phyloP scores from a whole-genome alignment of 208 protist genomes.

The Acanthamoeba triangularis region DNA sequence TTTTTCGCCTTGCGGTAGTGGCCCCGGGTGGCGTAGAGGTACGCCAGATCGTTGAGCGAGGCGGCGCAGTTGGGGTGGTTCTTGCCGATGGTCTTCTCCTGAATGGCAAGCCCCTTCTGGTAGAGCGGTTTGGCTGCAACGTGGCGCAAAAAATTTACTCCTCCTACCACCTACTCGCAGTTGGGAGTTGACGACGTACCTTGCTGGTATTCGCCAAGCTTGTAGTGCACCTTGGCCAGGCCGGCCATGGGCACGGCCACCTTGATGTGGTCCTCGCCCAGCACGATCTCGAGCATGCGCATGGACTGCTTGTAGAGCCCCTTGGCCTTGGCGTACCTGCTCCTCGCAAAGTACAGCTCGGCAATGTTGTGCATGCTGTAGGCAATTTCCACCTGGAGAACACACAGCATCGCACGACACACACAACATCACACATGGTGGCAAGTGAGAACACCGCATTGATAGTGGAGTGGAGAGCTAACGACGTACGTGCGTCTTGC shows the following conservation, averaged over 20 bases:
- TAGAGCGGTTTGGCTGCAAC: constrained; percentile 67
- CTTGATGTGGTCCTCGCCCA: constrained; percentile 75
- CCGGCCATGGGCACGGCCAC: constrained; percentile 60
- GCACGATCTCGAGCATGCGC: constrained; percentile 68
- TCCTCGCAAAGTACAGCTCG: constrained; percentile 74
- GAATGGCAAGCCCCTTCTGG: constrained; percentile 57
- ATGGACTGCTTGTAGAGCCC: constrained; percentile 68
- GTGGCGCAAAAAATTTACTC: background rate
- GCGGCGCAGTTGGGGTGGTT: constrained; percentile 74
- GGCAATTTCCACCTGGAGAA: constrained; percentile 64
- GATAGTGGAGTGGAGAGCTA: background rate
- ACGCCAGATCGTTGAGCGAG: constrained; percentile 72
- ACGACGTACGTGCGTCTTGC: constrained; percentile 76
- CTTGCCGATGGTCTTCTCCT: constrained; percentile 72
- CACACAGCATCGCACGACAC: background rate
- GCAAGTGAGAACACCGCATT: too few relatives aligned
- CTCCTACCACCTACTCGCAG: too few relatives aligned
- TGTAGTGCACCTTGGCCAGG: constrained; percentile 75
- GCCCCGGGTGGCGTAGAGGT: constrained; percentile 69
- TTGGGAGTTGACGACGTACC: background rate
- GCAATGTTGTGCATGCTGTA: constrained; percentile 76
- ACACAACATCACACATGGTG: too few relatives aligned
- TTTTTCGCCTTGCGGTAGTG: constrained; percentile 77
- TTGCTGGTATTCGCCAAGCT: constrained; percentile 74
- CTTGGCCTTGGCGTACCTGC: constrained; percentile 72